These are phyloP conservation scores for Coemansia guatemalensis DNA, from an alignment of 192 early-diverging fungal genomes.

Conservation along the genomic window DNA sequence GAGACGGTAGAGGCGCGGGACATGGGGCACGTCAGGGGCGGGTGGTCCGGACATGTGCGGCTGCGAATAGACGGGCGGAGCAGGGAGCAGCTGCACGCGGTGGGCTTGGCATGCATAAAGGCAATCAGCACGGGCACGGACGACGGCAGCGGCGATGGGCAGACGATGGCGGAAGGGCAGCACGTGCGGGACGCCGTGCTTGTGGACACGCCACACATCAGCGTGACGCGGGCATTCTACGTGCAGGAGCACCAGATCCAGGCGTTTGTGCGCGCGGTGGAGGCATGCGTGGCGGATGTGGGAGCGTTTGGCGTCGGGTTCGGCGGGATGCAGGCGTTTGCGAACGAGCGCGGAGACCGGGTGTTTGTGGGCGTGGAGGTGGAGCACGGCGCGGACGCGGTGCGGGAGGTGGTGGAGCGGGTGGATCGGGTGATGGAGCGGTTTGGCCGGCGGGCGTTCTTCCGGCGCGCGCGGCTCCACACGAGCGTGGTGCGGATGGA, in stretches of 20 bases:
- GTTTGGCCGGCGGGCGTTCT: conserved; percentile 40
- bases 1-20: conserved; percentile 3
- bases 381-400: conserved; percentile 15
- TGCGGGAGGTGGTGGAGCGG: conserved; percentile 17
- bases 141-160: not conserved
- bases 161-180: not conserved
- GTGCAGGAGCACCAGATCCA: conserved; percentile 48
- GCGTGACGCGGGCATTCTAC: conserved; percentile 48
- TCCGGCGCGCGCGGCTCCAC: conserved; percentile 41
- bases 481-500: conserved; percentile 35
- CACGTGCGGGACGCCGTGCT: conserved; percentile 4
- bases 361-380: conserved; percentile 44
- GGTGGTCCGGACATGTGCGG: conserved; percentile 44
- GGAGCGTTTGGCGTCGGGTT: conserved; percentile 30
- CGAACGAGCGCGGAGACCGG: conserved; percentile 33
- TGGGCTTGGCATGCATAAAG: conserved; percentile 16
- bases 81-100: conserved; percentile 22
- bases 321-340: conserved; percentile 17
- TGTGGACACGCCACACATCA: conserved; percentile 30
- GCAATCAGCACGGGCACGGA: conserved; percentile 3
- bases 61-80: conserved; percentile 18
- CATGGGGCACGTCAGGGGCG: conserved; percentile 43
- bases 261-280: conserved; percentile 27
- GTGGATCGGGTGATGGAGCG: conserved; percentile 43
- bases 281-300: conserved; percentile 3